Percentiles rank a stretch among this genome's conserved stretches.
These are phyloP conservation scores for Solanum tarijense DNA, from an alignment of 257 asterid genomes.

Conservation along the genomic window DNA sequence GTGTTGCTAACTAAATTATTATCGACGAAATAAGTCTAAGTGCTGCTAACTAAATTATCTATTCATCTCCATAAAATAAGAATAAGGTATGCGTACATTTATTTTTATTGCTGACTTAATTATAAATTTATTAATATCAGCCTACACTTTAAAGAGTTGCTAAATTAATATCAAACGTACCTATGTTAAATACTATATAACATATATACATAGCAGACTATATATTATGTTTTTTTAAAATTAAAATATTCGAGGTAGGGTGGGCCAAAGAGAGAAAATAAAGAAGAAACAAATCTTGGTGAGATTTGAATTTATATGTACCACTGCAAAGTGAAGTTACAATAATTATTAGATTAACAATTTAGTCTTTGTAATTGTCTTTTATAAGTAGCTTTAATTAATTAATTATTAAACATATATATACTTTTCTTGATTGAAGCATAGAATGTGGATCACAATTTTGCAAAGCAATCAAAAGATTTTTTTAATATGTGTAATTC, in stretches of 20 bases:
- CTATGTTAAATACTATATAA: too few relatives aligned
- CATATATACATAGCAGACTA: too few relatives aligned
- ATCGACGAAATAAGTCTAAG: background rate
- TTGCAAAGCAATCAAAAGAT: too few relatives aligned
- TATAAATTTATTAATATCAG: background rate
- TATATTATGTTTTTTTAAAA: too few relatives aligned
- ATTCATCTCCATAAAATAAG: background rate
- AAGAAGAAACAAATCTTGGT: background rate
- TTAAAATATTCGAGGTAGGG: background rate
- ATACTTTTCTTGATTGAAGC: background rate
- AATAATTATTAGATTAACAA: background rate
- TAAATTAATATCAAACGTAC: background rate
- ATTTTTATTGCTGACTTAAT: too few relatives aligned
- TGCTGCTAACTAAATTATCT: background rate
- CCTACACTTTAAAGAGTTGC: background rate
- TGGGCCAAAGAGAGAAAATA: background rate
- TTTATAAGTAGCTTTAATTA: background rate
- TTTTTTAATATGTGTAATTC: background rate
- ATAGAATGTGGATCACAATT: background rate
- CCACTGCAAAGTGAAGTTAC: background rate
- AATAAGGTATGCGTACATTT: too few relatives aligned
- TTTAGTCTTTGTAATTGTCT: background rate
- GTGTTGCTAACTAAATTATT: background rate
- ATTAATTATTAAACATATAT: background rate
- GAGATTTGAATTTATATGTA: background rate